Conservation (phyloP, 2,329 filamentous ascomycete genomes). For the Aspergillus quadrilineatus region DNA sequence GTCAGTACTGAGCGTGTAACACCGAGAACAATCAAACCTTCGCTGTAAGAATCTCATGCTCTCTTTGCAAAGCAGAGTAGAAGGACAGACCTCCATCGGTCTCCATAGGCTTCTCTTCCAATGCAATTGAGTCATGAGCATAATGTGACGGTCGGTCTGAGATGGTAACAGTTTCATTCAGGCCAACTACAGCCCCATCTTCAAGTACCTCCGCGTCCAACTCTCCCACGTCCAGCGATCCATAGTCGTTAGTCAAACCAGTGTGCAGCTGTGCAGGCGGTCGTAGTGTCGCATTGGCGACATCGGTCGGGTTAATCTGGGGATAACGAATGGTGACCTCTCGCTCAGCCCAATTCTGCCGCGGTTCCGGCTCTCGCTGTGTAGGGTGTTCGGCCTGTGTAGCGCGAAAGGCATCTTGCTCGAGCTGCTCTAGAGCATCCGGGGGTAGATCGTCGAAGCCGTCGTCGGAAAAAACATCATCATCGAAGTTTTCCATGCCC, state of each 20-base stretch:
- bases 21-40: conserved; percentile 23
- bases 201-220: conserved; percentile 46
- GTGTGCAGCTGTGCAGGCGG: conserved; percentile 32
- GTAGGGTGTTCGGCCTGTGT: conserved; percentile 36
- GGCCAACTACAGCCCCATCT: conserved; percentile 25
- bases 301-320: conserved; percentile 8
- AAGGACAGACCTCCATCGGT: conserved; percentile 17
- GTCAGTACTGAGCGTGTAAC: conserved; percentile 12
- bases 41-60: conserved; percentile 22
- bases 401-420: conserved; percentile 47
- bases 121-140: conserved; percentile 18
- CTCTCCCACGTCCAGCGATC: conserved; percentile 44
- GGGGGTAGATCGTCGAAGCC: conserved; percentile 47
- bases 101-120: conserved; percentile 22
- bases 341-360: conserved; percentile 4
- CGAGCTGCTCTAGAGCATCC: conserved; percentile 44
- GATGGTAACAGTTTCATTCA: conserved; percentile 17
- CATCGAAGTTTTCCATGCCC: conserved; percentile 50
- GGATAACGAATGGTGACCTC: not conserved
- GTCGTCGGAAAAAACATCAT: conserved; percentile 50
- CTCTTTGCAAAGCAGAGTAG: conserved; percentile 11
- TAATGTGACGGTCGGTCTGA: conserved; percentile 6
- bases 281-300: conserved; percentile 23
- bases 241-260: conserved; percentile 43
- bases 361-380: conserved; percentile 10